These are phyloP conservation scores for Tulasnella sp. DNA, from an alignment of 768 basidiomycete genomes.

Conservation along the genomic window DNA sequence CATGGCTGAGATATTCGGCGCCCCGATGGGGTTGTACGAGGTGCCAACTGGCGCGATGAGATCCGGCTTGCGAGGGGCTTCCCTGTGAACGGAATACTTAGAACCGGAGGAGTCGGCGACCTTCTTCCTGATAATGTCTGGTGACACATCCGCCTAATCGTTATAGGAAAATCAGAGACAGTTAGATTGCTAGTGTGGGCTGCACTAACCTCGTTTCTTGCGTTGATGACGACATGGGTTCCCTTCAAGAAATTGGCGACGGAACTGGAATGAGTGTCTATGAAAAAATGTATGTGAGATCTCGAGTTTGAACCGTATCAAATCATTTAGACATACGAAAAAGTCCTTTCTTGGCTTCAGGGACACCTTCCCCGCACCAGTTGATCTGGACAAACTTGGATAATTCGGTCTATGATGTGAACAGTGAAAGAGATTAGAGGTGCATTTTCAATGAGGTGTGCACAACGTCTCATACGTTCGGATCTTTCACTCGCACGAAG, in stretches of 20 bases:
- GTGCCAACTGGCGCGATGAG: slow-evolving; percentile 77
- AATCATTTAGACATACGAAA: slow-evolving; percentile 39
- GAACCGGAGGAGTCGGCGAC: slow-evolving; percentile 87
- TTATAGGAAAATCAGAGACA: not conserved
- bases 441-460: not conserved
- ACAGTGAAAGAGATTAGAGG: not conserved
- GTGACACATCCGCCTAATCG: slow-evolving; percentile 63
- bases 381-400: slow-evolving; percentile 92
- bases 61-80: slow-evolving; percentile 58
- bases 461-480: slow-evolving; percentile 48
- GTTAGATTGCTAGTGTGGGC: too few species aligned
- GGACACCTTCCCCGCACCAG: slow-evolving; percentile 97
- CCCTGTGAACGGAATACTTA: slow-evolving; percentile 77
- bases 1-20: slow-evolving; percentile 45
- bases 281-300: not conserved
- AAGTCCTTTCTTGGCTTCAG: slow-evolving; percentile 81
- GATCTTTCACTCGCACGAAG: slow-evolving; percentile 74
- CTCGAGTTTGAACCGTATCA: not conserved
- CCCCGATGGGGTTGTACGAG: slow-evolving; percentile 64
- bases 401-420: slow-evolving; percentile 65
- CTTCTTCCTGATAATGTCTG: slow-evolving; percentile 69
- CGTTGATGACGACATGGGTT: slow-evolving; percentile 75
- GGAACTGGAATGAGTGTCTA: slow-evolving; percentile 66
- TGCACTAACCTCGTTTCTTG: slow-evolving; percentile 65
- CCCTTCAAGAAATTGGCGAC: slow-evolving; percentile 74